These are phyloP conservation scores for Cotoneaster glaucophyllus DNA, from an alignment of 306 rosid genomes.

Conservation along the genomic window DNA sequence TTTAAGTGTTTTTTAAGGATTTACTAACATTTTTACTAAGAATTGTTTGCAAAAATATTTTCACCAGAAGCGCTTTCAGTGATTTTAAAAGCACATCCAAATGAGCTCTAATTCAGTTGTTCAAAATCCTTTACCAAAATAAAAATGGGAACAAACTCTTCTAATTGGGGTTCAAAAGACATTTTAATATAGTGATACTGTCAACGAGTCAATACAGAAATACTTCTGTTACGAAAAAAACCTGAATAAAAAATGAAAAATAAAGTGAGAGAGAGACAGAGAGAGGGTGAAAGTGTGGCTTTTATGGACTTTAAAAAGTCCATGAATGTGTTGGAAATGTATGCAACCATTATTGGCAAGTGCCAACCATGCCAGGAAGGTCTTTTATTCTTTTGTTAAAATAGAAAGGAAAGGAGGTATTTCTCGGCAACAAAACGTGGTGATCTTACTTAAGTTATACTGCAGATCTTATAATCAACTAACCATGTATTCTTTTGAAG, in stretches of 20 bases:
- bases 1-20: too few relatives aligned
- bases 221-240: background rate
- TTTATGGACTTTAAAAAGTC: background rate
- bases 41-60: too few relatives aligned
- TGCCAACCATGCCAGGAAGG: background rate
- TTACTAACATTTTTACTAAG: too few relatives aligned
- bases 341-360: background rate
- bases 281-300: background rate
- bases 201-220: background rate
- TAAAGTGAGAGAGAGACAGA: background rate
- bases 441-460: background rate
- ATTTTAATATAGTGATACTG: background rate
- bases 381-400: background rate
- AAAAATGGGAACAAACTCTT: background rate
- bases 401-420: background rate
- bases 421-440: background rate
- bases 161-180: background rate
- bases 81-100: too few relatives aligned
- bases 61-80: too few relatives aligned
- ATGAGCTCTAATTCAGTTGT: background rate
- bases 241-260: background rate
- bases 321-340: background rate
- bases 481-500: constrained; percentile 94
- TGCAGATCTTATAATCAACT: constrained; percentile 26
- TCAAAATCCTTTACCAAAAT: background rate